Base-by-base conservation (phyloP, 2,329 filamentous ascomycete species). In the Colletotrichum phormii region DNA sequence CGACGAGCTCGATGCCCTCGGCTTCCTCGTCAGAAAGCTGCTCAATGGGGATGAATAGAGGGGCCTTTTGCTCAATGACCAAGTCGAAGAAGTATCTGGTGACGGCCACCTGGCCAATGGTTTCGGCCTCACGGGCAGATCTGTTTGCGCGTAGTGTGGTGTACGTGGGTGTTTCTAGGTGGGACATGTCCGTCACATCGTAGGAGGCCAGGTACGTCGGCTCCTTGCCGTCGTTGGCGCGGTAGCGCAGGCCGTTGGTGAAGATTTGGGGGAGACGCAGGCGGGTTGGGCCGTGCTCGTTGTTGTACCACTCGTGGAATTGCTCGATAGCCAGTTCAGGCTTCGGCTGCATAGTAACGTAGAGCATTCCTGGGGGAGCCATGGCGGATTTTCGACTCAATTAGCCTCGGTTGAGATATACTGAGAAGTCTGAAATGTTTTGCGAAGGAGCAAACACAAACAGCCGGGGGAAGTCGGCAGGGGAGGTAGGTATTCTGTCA, bases 241-340 rank as follows among this genome's bases (percentile, higher is more conserved):
- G 88, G 83, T 95, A 97, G 55, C 95, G 92, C 77, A 97, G 92
- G 71, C 95, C 95, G 81, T 94, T 97, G 76, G 84, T 80, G 79
- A 91, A 90, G 79, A 95, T 91, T 77, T 93, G 91, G 4, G 93
- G 90, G 15, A 97, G 84, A 61, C 94, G 92, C 7, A 97, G 89
- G 60, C 95, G 92, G 18, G 91, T 90, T 22, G 95, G 95, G 66
- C 95, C 95, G 84, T 97, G 95, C 84, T 97, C 95, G 82, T 95
- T 97, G 85, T 97, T 95, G 86, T 97, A 97, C 94, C 94, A 96
- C 81, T 97, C 94, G 82, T 97, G 93, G 83, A 97, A 97, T 78
- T 94, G 90, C 74, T 89, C 86, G 60, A 88, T 82, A 67, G 91
- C 86, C 77, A 95, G 87, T 76, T 88, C 88, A 70, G 89, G 86